phyloP scores from a whole-genome alignment of 805 yeast species.

The Saccharomycopsis sp. region DNA sequence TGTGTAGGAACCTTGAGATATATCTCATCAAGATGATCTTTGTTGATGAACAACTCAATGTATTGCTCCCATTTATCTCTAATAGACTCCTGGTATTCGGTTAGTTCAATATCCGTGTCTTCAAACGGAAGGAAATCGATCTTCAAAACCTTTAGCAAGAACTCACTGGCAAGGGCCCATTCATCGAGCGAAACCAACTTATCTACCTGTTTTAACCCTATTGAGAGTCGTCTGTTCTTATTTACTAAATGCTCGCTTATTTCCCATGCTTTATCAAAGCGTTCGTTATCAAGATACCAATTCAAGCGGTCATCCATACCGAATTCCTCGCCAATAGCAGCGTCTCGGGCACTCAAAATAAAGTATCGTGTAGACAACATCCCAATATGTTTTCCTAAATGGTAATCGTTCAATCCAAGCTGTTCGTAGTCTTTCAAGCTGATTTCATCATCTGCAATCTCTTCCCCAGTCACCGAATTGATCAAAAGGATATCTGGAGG shows the following conservation, averaged over 20 bases:
- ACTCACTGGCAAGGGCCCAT: constrained; percentile 53
- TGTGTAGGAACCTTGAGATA: constrained; percentile 51
- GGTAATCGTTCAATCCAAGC: constrained; percentile 77
- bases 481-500: constrained; percentile 75
- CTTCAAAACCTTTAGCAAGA: constrained; percentile 37
- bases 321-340: constrained; percentile 67
- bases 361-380: constrained; percentile 41
- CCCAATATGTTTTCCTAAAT: constrained; percentile 49
- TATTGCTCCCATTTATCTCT: constrained; percentile 59
- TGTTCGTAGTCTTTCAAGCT: constrained; percentile 49
- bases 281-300: constrained; percentile 58
- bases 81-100: constrained; percentile 22
- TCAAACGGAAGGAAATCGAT: constrained; percentile 23
- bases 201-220: constrained; percentile 53
- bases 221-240: constrained; percentile 42
- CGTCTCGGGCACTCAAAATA: constrained; percentile 76
- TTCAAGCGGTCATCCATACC: constrained; percentile 59
- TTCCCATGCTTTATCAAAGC: constrained; percentile 69
- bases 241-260: constrained; percentile 55
- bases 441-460: constrained; percentile 72
- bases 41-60: constrained; percentile 45
- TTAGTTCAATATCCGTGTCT: constrained; percentile 19
- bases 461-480: constrained; percentile 60
- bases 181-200: constrained; percentile 30
- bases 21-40: constrained; percentile 39